A percentile compares a stretch with the other conserved stretches of the same genome.
phyloP scores from a whole-genome alignment of 352 stramenopile species.

The Globisporangium orthogonon region DNA sequence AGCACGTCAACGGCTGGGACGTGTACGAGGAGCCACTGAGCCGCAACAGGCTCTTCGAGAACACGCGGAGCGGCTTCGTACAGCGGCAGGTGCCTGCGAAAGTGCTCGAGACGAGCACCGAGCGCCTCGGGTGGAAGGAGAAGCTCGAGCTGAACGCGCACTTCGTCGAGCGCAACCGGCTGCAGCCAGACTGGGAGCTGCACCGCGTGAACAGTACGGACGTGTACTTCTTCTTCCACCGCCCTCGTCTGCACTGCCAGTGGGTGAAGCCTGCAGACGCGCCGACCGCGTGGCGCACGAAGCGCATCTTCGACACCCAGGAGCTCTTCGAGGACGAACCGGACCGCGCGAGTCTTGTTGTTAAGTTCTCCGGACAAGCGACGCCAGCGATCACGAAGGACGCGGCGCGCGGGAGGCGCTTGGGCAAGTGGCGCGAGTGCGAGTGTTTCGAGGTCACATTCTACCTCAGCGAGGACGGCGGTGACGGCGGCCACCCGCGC shows the following conservation, averaged over 20 bases:
- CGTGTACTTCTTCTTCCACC: conserved; percentile 77
- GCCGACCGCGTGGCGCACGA: conserved; percentile 40
- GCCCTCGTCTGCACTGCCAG: conserved; percentile 35
- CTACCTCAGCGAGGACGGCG: conserved; percentile 31
- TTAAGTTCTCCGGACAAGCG: conserved; percentile 38
- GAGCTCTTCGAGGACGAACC: conserved; percentile 40
- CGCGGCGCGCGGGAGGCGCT: conserved; percentile 24
- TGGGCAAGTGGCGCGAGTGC: conserved; percentile 56
- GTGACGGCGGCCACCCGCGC: not conserved
- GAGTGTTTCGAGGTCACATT: conserved; percentile 42
- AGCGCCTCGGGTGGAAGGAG: conserved; percentile 58
- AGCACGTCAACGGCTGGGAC: conserved; percentile 27
- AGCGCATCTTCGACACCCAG: conserved; percentile 43
- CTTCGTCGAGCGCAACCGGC: conserved; percentile 49
- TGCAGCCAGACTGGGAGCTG: conserved; percentile 49
- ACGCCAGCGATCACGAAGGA: conserved; percentile 32
- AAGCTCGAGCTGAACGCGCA: conserved; percentile 36
- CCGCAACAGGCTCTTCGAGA: conserved; percentile 58
- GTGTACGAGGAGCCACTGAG: conserved; percentile 49
- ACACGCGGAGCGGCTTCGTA: conserved; percentile 48
- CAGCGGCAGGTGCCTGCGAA: conserved; percentile 51
- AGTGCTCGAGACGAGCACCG: conserved; percentile 22
- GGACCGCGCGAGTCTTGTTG: conserved; percentile 30
- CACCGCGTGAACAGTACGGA: conserved; percentile 46
- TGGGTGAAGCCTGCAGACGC: conserved; percentile 43